Base-by-base conservation (phyloP, 108 stramenopile species). In the Fragilaria crotonensis region DNA sequence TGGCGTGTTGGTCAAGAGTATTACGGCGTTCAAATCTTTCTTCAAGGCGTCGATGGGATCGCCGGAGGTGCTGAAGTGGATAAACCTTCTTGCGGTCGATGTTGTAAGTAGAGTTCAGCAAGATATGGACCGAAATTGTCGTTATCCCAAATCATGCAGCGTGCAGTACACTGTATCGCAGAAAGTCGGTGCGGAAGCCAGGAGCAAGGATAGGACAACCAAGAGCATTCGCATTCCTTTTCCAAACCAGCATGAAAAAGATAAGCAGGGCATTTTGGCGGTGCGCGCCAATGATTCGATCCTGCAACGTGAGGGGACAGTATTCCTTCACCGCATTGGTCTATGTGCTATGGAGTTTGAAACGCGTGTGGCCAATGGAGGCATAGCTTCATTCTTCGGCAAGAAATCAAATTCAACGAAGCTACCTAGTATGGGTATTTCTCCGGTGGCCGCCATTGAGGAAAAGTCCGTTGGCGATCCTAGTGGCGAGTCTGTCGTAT, bases 11-110 rank as follows among this genome's bases (percentile, higher is more conserved):
- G 77, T 81, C 17, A 93, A 93, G 55, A 78, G 78, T 18, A 86
- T 93, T 31, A 93, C 86, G 23, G 83, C 90, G 0, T 93, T 85
- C 62, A 93, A 93, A 58, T 82, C 82, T 9, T 89, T 93, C 56
- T 50, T 21, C 20, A 32, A 26, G 30, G 22, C 50, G 4, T 7
- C 2, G 5, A 3, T 33, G 46, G 57, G 11, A 25, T 51, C 49
- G 14, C 29, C 41, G 3, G 80, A 74, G 26, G 62, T 89, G 14
- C 55, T 70, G 30, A 76, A 78, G 31, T 93, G 90, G 90, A 71
- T 86, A 20, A 48, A 57, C 29, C 45, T 93, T 4, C 46, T 93
- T 45, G 81, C 81, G 26, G 65, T 44, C 4, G 90, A 93, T 48
- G 58, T 93, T 54, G 75, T 89, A 36, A 70, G 66, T 41, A 68